Evolutionary conservation across 2,329 filamentous ascomycete species (phyloP), one percentile per base, ranked within the genome.

Genomic region (Xylariaceae sp.): DNA sequence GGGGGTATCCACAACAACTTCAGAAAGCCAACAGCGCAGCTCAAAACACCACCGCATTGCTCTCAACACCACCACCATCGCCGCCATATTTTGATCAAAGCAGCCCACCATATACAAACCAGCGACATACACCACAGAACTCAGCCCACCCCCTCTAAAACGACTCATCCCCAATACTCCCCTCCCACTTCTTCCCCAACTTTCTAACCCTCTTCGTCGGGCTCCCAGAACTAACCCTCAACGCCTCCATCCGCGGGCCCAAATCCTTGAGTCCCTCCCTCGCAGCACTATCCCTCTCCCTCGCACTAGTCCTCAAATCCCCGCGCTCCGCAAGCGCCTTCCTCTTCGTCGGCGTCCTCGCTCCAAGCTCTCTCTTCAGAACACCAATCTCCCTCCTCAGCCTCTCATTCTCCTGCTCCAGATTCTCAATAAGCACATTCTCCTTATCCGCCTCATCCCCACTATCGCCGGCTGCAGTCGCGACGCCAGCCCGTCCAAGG

Each of bases 361-460:
- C 76, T 0, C 75, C 74, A 6, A 90, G 65, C 69, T 91, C 87
- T 34, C 87, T 79, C 64, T 84, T 84, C 19, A 92, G 68, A 2
- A 83, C 73, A 1, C 76, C 76, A 17, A 90, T 75, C 62, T 88
- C 87, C 19, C 80, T 78, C 13, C 84, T 78, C 36, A 93, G 74
- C 3, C 81, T 75, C 54, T 88, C 84, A 49, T 91, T 90, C 64
- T 92, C 88, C 45, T 83, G 72, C 62, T 88, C 82, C 1, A 91
- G 72, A 42, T 87, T 80, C 62, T 87, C 81, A 6, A 85, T 73
- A 2, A 82, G 67, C 2, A 81, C 71, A 42, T 86, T 86, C 65
- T 86, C 81, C 61, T 88, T 86, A 57, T 83, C 73, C 7, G 77
- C 73, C 11, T 76, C 71, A 31, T 77, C 74, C 69, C 70, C 74